phyloP scores from a whole-genome alignment of 345 rosid genomes.

The Turritis glabra region DNA sequence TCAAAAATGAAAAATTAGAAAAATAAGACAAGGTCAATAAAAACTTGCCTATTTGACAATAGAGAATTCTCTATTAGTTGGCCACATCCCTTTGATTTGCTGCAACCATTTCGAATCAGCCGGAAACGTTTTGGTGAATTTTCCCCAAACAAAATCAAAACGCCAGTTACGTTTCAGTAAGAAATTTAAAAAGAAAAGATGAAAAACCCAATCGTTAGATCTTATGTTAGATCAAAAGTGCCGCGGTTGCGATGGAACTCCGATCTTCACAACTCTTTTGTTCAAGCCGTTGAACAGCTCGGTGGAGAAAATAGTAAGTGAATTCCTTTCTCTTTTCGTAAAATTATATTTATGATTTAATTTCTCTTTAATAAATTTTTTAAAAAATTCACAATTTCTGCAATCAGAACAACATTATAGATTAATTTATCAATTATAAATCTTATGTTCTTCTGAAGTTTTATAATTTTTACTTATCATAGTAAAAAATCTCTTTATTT shows the following conservation, averaged over 20 bases:
- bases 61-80: not conserved
- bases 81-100: conserved; percentile 11
- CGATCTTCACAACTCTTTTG: conserved; percentile 77
- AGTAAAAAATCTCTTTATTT: not conserved
- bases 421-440: not conserved
- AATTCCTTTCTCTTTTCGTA: not conserved
- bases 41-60: conserved; percentile 5
- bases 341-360: not conserved
- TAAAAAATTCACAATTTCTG: not conserved
- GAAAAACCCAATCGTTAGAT: conserved; percentile 47
- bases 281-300: conserved; percentile 70
- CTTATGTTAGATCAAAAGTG: conserved; percentile 75
- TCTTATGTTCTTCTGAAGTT: not conserved
- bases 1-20: not conserved
- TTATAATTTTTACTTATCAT: not conserved
- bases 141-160: not conserved
- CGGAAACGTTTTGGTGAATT: not conserved
- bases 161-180: not conserved
- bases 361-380: not conserved
- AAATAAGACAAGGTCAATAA: conserved; percentile 8
- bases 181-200: not conserved
- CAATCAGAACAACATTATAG: not conserved
- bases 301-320: conserved; percentile 79
- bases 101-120: conserved; percentile 13
- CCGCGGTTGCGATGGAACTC: conserved; percentile 80